These are phyloP conservation scores for Cryptosporidium ubiquitum DNA, from an alignment of 169 alveolate species.

Conservation along the genomic window DNA sequence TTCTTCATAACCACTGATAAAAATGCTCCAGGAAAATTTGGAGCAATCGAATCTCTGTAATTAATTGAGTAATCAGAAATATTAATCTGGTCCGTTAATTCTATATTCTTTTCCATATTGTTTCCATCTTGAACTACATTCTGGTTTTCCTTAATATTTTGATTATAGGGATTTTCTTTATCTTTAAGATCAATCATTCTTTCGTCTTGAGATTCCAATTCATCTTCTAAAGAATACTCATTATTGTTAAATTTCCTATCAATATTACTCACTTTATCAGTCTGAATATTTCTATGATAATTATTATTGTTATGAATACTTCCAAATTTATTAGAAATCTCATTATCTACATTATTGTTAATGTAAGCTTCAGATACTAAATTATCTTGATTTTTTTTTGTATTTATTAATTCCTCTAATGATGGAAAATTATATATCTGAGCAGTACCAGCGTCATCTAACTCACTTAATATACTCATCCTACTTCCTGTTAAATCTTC, in stretches of 20 bases:
- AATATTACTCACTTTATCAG: neutral
- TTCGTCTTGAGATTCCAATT: neutral
- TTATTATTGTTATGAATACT: neutral
- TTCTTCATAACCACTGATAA: conserved; percentile 67
- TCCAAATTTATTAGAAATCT: neutral
- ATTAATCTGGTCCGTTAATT: conserved; percentile 37
- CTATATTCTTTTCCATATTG: neutral
- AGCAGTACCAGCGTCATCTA: conserved; percentile 54
- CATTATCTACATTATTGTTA: neutral
- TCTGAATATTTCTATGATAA: neutral
- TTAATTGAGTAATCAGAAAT: conserved; percentile 22
- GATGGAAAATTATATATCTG: conserved; percentile 68
- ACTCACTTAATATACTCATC: conserved; percentile 59
- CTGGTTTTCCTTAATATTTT: neutral
- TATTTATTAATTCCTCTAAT: conserved; percentile 39
- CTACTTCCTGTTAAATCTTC: neutral
- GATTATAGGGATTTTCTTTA: neutral
- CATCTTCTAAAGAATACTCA: neutral
- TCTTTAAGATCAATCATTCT: neutral
- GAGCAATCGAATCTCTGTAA: conserved; percentile 54
- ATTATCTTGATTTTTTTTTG: neutral
- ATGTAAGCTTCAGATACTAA: neutral
- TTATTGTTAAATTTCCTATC: neutral
- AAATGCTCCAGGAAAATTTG: conserved; percentile 70
- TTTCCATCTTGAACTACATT: neutral